Conservation (phyloP, 2,329 filamentous ascomycete genomes). For the Emergomyces pasteurianus region DNA sequence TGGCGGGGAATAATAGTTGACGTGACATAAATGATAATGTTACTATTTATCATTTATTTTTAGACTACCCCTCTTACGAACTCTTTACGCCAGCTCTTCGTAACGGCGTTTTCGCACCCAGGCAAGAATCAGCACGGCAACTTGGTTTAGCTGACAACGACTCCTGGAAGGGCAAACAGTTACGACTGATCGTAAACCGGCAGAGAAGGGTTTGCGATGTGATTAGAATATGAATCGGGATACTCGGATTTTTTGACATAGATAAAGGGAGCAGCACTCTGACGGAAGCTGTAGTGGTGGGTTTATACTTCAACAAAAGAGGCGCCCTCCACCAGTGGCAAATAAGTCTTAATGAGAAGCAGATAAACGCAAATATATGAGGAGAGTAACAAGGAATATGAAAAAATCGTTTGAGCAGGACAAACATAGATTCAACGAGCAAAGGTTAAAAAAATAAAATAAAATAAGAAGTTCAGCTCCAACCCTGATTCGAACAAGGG, state of each 20-base stretch:
- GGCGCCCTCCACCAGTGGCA: too few relatives aligned
- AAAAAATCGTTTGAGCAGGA: neutral
- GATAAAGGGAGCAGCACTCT: too few relatives aligned
- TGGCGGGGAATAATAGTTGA: neutral
- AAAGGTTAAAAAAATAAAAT: neutral
- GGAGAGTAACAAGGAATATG: neutral
- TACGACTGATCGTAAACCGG: slow-evolving; percentile 50
- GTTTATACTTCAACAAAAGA: too few relatives aligned
- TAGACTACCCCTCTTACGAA: slow-evolving; percentile 60
- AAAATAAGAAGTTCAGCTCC: neutral
- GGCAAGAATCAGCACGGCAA: neutral
- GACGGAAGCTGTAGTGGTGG: too few relatives aligned
- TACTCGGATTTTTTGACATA: neutral
- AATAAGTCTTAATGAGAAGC: neutral
- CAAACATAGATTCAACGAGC: neutral
- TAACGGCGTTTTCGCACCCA: slow-evolving; percentile 41
- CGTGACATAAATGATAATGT: neutral
- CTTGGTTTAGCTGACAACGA: slow-evolving; percentile 9
- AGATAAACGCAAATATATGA: neutral
- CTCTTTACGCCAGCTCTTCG: slow-evolving; percentile 51
- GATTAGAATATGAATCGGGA: slow-evolving; percentile 33
- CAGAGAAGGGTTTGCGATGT: slow-evolving; percentile 49
- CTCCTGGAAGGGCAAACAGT: slow-evolving; percentile 41
- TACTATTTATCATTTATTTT: neutral
- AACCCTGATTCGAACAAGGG: slow-evolving; percentile 4